Evolutionary conservation across 192 early-diverging fungal species (phyloP), one percentile per base, ranked within the genome.

Genomic region (Coemansia sp.): DNA sequence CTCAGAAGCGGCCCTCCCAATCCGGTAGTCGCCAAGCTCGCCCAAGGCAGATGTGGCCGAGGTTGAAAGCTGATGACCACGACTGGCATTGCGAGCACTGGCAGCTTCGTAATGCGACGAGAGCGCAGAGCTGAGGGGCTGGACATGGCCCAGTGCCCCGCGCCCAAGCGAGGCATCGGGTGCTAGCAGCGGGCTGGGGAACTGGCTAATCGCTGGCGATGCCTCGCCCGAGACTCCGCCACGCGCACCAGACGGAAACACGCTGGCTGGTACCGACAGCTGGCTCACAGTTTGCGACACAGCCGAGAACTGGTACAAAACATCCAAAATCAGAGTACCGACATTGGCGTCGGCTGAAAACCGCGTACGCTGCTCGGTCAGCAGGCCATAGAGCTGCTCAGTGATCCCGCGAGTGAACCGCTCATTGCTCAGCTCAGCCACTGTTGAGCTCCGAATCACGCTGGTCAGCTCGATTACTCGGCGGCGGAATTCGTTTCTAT

Each of bases 261-360:
- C 25, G n/a, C 20, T 57, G 6, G 65, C 21, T 3, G 78, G 61
- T 48, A 76, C 66, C 6, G 70, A 59, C 9, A 83, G 62, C 59
- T 83, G 80, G 56, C 72, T 83, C 39, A 83, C 80, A 1, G 76
- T 77, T 35, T 83, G 80, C 50, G 80, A 78, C 31, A 77, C 75
- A 11, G 80, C 76, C 3, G 80, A 83, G 36, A 83, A 83, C 61
- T 77, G 76, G 28, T 83, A 83, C 25, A 83, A 72, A 34, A 83
- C 72, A 39, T 83, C 80, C 33, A 83, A 62, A 33, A 83, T 83
- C 35, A 83, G 66, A 23, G 75, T 60, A 8, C 80, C 76, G 11
- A 75, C 53, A 28, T 72, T 74, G 16, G 76, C 65, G 50, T 83
- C 80, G 45, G 63, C 41, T 8, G 76, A 61, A 61, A 75, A 77